Evolutionary conservation across 1,284 basidiomycete species (phyloP).

Genomic region (Heterobasidion parviporum): DNA sequence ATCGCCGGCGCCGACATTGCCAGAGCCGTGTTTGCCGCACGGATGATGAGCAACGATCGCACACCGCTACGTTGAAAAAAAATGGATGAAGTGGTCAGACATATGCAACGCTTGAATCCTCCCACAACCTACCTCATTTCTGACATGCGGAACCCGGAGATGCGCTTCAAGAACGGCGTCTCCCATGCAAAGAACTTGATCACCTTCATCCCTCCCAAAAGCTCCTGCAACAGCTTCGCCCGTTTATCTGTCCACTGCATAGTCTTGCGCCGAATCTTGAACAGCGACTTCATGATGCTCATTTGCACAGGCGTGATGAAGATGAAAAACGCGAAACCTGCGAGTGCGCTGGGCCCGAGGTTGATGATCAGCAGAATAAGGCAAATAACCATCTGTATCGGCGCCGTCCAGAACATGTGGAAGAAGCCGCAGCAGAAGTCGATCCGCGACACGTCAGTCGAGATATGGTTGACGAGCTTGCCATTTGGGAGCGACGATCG

Average conservation of each 20-base stretch:
- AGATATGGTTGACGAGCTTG: slow-evolving; percentile 87
- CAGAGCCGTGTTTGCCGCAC: slow-evolving; percentile 62
- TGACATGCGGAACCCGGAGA: slow-evolving; percentile 61
- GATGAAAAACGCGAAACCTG: slow-evolving; percentile 78
- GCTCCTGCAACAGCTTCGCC: slow-evolving; percentile 76
- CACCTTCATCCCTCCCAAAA: slow-evolving; percentile 80
- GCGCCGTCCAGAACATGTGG: slow-evolving; percentile 72
- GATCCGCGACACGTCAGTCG: slow-evolving; percentile 86
- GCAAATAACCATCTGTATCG: slow-evolving; percentile 67
- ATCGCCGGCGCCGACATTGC: slow-evolving; percentile 71
- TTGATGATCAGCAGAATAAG: slow-evolving; percentile 62
- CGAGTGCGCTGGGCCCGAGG: slow-evolving; percentile 75
- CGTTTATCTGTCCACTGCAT: slow-evolving; percentile 92
- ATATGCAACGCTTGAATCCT: neutral
- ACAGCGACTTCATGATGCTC: slow-evolving; percentile 67
- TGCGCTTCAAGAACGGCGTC: slow-evolving; percentile 61
- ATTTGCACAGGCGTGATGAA: slow-evolving; percentile 61
- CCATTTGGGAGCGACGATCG: slow-evolving; percentile 82
- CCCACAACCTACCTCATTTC: slow-evolving; percentile 53
- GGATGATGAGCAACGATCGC: slow-evolving; percentile 65
- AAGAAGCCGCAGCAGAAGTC: slow-evolving; percentile 87
- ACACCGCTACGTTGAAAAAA: slow-evolving; percentile 42
- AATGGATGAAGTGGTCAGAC: neutral
- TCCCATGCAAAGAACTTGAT: slow-evolving; percentile 91
- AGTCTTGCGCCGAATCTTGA: slow-evolving; percentile 62